Base-by-base conservation (phyloP, 2,329 filamentous ascomycete species). In the Eutypa lata region DNA sequence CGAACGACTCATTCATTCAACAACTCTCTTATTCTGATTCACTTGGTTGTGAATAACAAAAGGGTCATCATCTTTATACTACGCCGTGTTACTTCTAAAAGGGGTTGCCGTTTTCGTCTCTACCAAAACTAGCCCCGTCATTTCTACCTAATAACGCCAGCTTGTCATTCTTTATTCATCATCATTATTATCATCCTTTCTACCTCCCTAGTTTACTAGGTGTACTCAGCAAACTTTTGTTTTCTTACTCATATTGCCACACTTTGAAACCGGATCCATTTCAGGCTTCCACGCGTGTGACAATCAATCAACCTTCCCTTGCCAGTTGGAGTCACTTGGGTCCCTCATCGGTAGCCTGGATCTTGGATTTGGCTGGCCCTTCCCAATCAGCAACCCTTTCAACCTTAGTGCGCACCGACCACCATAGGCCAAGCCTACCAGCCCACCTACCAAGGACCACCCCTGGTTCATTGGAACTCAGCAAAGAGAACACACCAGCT, bases 221-320 rank as follows among this genome's bases (percentile, higher is more conserved):
- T 10, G 10, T 6, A 31, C 18, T 42, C 18, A 40, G 35, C 47
- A 44, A 51, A 31, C 56, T 52, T 43, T 51, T 48, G 50, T 48
- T 53, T 50, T 38, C 48, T 61, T 61, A 49, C 59, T 57, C 61
- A 59, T 61, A 63, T 64, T 64, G 64, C 64, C 63, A 57, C 49
- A 54, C 50, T 57, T 59, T 63, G 58, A 56, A 61, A 60, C 54
- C 57, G 60, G 58, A 63, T 59, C 60, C 62, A 61, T 63, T 62
- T 57, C 53, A 66, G 64, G 63, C 65, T 67, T 56, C 65, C 51
- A 61, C 54, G 56, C 58, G 57, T 61, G 60, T 64, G 59, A 61
- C 62, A 51, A 55, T 57, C 52, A 57, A 55, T 55, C 55, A n/a
- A n/a, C n/a, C n/a, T n/a, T 60, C 54, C 57, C 58, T 54, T 53